Conservation (phyloP, 345 rosid genomes). For the Boechera stricta region DNA sequence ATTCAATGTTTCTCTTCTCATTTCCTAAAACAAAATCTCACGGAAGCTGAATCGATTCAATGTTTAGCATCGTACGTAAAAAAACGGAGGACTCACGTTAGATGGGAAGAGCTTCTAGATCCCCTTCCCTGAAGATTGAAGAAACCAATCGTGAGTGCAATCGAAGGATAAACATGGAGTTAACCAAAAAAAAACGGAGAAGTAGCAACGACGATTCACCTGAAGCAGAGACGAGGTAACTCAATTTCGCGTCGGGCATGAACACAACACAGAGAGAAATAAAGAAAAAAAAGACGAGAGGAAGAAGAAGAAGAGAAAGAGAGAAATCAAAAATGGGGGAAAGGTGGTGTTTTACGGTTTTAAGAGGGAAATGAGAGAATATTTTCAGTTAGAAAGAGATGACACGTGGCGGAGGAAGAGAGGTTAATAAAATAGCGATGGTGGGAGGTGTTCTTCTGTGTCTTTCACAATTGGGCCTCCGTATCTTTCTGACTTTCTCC, state of each 20-base stretch:
- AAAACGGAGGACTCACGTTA: conserved; percentile 32
- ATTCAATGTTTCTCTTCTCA: not conserved
- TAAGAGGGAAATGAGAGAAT: conserved; percentile 42
- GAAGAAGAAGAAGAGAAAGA: not conserved
- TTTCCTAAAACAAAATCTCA: not conserved
- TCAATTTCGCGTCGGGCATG: conserved; percentile 27
- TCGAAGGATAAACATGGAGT: not conserved
- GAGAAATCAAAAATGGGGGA: conserved; percentile 21
- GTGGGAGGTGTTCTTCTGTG: not conserved
- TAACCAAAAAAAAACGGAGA: not conserved
- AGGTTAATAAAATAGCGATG: not conserved
- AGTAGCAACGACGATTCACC: conserved; percentile 22
- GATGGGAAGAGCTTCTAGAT: conserved; percentile 34
- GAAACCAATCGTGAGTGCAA: conserved; percentile 7
- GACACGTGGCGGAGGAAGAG: conserved; percentile 24
- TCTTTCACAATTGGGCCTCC: conserved; percentile 27
- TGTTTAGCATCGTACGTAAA: not conserved
- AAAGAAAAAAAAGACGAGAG: not conserved
- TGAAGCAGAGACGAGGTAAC: conserved; percentile 36
- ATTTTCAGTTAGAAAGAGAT: conserved; percentile 32
- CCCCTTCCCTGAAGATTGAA: conserved; percentile 39
- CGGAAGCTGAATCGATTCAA: not conserved
- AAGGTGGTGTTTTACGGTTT: conserved; percentile 23
- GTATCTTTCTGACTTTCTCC: conserved; percentile 22
- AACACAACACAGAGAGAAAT: conserved; percentile 1